A percentile compares a stretch with the other conserved stretches of the same genome.
Conservation (phyloP, 129 eudicot genomes). For the Lactuca sativa region DNA sequence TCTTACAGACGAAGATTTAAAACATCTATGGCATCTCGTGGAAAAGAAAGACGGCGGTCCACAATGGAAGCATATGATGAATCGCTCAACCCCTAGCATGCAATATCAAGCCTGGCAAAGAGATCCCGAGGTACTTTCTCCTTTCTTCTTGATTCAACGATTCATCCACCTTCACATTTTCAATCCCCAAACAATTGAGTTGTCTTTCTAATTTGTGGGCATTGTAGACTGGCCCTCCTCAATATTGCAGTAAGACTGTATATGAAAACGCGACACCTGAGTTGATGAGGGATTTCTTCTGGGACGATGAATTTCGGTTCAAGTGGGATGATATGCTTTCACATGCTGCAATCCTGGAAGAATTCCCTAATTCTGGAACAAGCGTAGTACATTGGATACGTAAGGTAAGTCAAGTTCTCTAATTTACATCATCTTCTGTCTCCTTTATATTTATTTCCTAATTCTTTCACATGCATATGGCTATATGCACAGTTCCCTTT, state of each 20-base stretch:
- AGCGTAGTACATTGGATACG: constrained; percentile 85
- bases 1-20: constrained; percentile 55
- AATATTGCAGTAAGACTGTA: constrained; percentile 71
- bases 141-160: background rate
- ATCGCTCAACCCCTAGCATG: constrained; percentile 53
- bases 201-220: background rate
- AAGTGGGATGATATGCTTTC: constrained; percentile 85
- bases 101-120: constrained; percentile 83
- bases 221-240: constrained; percentile 76
- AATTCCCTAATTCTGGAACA: constrained; percentile 67
- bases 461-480: background rate
- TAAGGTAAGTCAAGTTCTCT: constrained; percentile 42
- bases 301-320: constrained; percentile 85
- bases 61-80: constrained; percentile 86
- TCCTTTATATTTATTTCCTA: background rate
- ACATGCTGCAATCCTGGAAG: constrained; percentile 56
- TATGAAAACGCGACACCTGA: constrained; percentile 83
- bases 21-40: constrained; percentile 58
- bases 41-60: constrained; percentile 80
- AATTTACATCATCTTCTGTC: too few species aligned
- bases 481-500: constrained; percentile 63
- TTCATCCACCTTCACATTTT: background rate
- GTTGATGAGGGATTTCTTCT: constrained; percentile 73
- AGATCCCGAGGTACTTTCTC: constrained; percentile 51
- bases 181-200: background rate